Evolutionary conservation across 2,329 filamentous ascomycete species (phyloP).

Genomic region (Aspergillus sojae): DNA sequence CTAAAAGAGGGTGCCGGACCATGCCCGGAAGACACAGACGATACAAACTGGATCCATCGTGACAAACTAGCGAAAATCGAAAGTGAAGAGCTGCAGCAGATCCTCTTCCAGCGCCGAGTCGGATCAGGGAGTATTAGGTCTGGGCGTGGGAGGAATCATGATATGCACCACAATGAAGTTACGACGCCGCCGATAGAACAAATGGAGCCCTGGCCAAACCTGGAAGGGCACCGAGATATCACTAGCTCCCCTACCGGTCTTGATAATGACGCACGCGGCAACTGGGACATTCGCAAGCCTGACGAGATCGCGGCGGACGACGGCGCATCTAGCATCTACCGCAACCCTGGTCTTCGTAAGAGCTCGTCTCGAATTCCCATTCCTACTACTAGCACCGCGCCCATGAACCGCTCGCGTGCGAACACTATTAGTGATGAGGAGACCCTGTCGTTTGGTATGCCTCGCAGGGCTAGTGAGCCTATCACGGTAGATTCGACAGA

Average conservation of each 20-base stretch:
- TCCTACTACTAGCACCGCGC: conserved; percentile 75
- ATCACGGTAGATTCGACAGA: conserved; percentile 27
- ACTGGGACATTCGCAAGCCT: conserved; percentile 74
- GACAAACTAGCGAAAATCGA: conserved; percentile 55
- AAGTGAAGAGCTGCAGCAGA: conserved; percentile 53
- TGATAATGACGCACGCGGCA: conserved; percentile 49
- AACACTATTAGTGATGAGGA: conserved; percentile 64
- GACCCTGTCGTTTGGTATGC: conserved; percentile 61
- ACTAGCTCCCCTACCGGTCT: conserved; percentile 37
- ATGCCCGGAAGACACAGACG: conserved; percentile 27
- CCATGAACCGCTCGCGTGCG: conserved; percentile 64
- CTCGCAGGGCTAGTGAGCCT: conserved; percentile 68
- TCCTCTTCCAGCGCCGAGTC: conserved; percentile 43
- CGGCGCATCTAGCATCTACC: conserved; percentile 51
- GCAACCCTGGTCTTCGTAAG: conserved; percentile 58
- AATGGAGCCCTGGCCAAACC: conserved; percentile 37
- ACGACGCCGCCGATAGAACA: conserved; percentile 32
- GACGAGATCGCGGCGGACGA: conserved; percentile 70
- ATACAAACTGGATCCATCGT: conserved; percentile 53
- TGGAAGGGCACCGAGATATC: conserved; percentile 37
- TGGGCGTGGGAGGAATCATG: conserved; percentile 41
- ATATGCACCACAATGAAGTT: conserved; percentile 35
- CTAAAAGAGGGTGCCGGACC: conserved; percentile 21
- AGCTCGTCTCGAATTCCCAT: conserved; percentile 82
- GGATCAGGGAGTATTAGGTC: conserved; percentile 41